A percentile compares a stretch with the other conserved stretches of the same genome.
These are phyloP conservation scores for Zostera marina DNA, from an alignment of 116 monocot genomes.

Conservation along the genomic window DNA sequence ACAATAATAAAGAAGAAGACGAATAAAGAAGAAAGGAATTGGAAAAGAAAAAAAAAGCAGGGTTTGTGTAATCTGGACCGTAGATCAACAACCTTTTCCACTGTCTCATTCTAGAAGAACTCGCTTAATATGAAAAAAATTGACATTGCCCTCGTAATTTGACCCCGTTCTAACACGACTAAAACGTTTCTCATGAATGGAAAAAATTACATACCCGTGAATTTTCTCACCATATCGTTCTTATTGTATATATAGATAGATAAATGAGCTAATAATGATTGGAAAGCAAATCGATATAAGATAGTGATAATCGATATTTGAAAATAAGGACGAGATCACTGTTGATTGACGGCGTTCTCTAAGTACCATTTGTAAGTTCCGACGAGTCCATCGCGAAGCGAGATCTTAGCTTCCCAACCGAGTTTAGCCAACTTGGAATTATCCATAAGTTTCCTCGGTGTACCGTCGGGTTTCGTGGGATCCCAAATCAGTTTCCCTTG, in stretches of 20 bases:
- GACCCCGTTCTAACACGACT: too few species aligned
- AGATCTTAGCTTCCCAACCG: constrained; percentile 64
- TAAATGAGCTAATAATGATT: too few species aligned
- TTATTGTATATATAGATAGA: too few species aligned
- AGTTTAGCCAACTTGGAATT: constrained; percentile 41
- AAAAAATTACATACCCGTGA: too few species aligned
- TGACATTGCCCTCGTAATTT: too few species aligned
- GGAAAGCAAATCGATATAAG: too few species aligned
- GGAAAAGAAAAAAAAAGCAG: background rate
- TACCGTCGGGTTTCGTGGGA: constrained; percentile 59
- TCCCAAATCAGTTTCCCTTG: constrained; percentile 70
- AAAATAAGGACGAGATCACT: constrained; percentile 3
- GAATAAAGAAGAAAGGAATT: background rate
- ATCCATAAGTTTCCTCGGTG: constrained; percentile 85
- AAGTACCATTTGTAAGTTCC: constrained; percentile 84
- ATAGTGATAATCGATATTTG: too few species aligned
- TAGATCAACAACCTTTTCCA: background rate
- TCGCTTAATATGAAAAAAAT: too few species aligned
- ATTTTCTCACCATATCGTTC: too few species aligned
- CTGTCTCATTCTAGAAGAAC: too few species aligned
- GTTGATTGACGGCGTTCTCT: constrained; percentile 33
- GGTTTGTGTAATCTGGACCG: background rate
- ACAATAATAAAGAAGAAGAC: background rate
- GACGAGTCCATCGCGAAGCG: constrained; percentile 45
- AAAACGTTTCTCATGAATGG: too few species aligned